These are phyloP conservation scores for Corallochytrium limacisporum DNA, from an alignment of 78 protist genomes.

Conservation along the genomic window DNA sequence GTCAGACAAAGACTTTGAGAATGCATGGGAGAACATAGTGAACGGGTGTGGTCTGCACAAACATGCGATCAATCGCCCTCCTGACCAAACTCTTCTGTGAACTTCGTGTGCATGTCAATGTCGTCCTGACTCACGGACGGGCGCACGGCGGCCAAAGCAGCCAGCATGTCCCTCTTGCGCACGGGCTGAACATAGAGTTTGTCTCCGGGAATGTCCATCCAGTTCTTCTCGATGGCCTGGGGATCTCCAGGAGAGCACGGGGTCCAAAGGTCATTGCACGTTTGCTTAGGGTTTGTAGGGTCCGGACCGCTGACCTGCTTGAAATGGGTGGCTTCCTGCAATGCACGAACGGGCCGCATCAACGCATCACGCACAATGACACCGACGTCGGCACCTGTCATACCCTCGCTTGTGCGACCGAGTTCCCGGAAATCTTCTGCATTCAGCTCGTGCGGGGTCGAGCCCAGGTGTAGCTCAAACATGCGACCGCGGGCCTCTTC, in stretches of 20 bases:
- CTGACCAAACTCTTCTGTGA: constrained; percentile 16
- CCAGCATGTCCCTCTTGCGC: constrained; percentile 4
- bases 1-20: too few relatives aligned
- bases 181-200: not conserved
- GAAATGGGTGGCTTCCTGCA: constrained; percentile 90
- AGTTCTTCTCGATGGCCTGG: not conserved
- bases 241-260: constrained; percentile 28
- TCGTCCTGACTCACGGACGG: constrained; percentile 1
- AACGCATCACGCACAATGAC: constrained; percentile 77
- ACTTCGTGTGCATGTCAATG: not conserved
- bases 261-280: not conserved
- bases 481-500: constrained; percentile 57
- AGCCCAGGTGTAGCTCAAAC: constrained; percentile 74
- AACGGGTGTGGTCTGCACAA: not conserved
- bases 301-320: constrained; percentile 17
- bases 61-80: not conserved
- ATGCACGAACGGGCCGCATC: constrained; percentile 84
- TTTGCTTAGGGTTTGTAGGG: not conserved
- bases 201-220: constrained; percentile 23
- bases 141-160: not conserved
- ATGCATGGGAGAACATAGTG: too few relatives aligned
- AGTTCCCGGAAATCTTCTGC: constrained; percentile 39
- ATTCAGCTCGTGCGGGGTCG: constrained; percentile 46
- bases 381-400: constrained; percentile 82
- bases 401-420: constrained; percentile 52